These are phyloP conservation scores for Eutrema salsugineum DNA, from an alignment of 441 rosid species.

Conservation along the genomic window DNA sequence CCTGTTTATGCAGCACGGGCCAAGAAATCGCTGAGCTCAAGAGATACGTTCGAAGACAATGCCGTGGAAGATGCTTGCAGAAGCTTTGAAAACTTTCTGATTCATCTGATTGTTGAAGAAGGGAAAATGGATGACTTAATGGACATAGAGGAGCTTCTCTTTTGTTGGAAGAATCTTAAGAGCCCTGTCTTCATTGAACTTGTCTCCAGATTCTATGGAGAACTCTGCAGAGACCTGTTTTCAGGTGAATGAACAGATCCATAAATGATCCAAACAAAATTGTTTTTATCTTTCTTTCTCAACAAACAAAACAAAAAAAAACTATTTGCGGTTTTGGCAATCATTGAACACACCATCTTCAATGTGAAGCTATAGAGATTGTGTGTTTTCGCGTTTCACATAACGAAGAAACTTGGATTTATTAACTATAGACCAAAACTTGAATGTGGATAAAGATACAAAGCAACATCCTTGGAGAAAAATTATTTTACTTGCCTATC, in stretches of 20 bases:
- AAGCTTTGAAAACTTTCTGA: conserved; percentile 77
- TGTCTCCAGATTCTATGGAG: conserved; percentile 75
- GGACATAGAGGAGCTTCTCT: conserved; percentile 83
- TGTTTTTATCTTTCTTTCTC: not conserved
- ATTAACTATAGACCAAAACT: not conserved
- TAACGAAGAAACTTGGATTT: conserved; percentile 1
- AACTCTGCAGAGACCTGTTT: conserved; percentile 56
- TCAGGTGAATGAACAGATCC: conserved; percentile 11
- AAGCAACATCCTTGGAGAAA: not conserved
- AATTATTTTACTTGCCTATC: not conserved
- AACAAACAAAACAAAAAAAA: not conserved
- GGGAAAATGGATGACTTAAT: conserved; percentile 63
- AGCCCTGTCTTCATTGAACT: conserved; percentile 67
- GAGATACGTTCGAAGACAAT: conserved; percentile 29
- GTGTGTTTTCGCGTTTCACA: not conserved
- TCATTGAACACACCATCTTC: conserved; percentile 4
- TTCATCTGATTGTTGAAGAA: conserved; percentile 73
- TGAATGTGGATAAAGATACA: conserved; percentile 9
- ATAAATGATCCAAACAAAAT: not conserved
- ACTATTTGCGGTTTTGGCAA: not conserved
- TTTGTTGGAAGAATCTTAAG: conserved; percentile 74
- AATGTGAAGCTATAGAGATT: conserved; percentile 10
- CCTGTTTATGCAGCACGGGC: conserved; percentile 35
- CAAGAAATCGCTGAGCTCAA: conserved; percentile 15
- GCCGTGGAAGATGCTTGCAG: conserved; percentile 69